Base-by-base conservation (phyloP, 345 rosid genomes). In the Raphanus sativus region DNA sequence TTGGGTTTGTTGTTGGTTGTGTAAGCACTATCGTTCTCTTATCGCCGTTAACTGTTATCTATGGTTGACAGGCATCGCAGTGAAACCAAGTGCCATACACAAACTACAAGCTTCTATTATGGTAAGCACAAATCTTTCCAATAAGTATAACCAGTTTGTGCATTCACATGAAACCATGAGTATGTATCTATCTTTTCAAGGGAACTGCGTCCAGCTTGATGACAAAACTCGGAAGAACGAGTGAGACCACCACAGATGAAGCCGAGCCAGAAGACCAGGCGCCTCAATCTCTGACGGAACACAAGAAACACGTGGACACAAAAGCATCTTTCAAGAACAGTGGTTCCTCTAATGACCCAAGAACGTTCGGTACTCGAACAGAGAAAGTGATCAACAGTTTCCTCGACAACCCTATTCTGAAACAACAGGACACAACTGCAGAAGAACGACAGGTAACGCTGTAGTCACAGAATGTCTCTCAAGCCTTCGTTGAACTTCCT, bases 71-170 rank as follows among this genome's bases (percentile, higher is more conserved):
- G 98, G 99, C 61, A 81, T 95, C 32, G 96, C 97, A 42, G 83
- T 91, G 83, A 95, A 92, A 83, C 97, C 98, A 67, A 86, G 94
- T 61, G 90, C 86, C 63, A 55, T 91, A 81, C 82, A 87, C 62
- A 89, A 88, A 84, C 70, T 89, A n/a, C 97, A 95, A 77, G 81
- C 86, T 64, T 77, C 74, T 80, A 50, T 82, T 75, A 25, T 87
- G 63, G 99, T 89, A 85, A 74, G 87, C 70, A 62, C 73, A 4
- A 28, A 25, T 63, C 17, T 63, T 61, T 34, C 52, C 52, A 6
- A 15, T 29, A 8, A 52, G 0, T 48, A 7, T 56, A 28, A 5
- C 28, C 32, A 62, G 36, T 67, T 70, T 70, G 52, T 38, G 67
- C 77, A 8, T 73, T 34, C 62, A 29, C 73, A 79, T 83, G 70